Base-by-base conservation (phyloP, 2,329 filamentous ascomycete species). In the Fusarium luffae region DNA sequence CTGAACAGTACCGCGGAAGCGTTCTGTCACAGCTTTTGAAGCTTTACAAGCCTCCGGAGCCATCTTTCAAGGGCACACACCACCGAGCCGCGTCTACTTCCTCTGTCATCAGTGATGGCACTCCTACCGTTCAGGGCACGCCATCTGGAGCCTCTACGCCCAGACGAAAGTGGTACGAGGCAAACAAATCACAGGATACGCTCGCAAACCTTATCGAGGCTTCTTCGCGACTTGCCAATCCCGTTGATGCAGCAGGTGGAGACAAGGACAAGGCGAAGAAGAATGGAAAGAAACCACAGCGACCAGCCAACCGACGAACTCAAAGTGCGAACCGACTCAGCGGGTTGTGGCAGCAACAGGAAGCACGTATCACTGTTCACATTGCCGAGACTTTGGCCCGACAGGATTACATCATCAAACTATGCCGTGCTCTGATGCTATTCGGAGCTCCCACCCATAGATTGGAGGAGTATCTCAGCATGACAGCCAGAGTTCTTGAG, bases 361-460 rank as follows among this genome's bases (percentile, higher is more conserved):
- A 85, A 70, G 77, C 79, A 12, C 80, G 81, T 13, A 84, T 85
- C 57, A 84, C 82, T 1, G 75, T 84, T 18, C 82, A 85, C 73
- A 89, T 90, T 68, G 87, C 88, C 28, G 84, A 89, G 70, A 94
- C 91, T 4, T 84, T 97, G 16, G 89, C 89, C 40, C 88, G 93
- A 5, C 93, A 97, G 74, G 88, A 89, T 68, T 97, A 97, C 77
- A 86, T 97, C 54, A 87, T 94, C 67, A 93, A 91, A 75, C 87
- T 98, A 7, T 97, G 94, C 78, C 89, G 89, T 44, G 92, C 92
- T 1, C 81, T 97, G 65, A 97, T 98, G 93, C 85, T 89, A 66
- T 97, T 92, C 69, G 94, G 94, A 16, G 94, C 94, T 1, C 94
- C 94, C 0, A 97, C 93, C 0, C 94, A 98, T 81, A 89, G 94